Base-by-base conservation (phyloP, 2,329 filamentous ascomycete genomes). In the Cercospora janseana region DNA sequence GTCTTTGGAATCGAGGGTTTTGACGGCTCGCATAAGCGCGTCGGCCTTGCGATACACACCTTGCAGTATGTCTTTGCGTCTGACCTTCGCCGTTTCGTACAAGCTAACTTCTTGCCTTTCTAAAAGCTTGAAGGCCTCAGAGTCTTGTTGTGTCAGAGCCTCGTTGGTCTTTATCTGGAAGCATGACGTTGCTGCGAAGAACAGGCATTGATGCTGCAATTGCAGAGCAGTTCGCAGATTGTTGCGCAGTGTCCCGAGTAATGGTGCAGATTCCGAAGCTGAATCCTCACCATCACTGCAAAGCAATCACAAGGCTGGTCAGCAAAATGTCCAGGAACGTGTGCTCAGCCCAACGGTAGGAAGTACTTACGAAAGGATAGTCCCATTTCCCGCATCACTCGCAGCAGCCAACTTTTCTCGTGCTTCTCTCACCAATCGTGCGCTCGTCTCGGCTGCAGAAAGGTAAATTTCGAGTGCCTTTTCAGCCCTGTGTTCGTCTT, bases 111-210 rank as follows among this genome's bases (percentile, higher is more conserved):
- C 92, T 5, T 82, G 72, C 58, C 79, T 80, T 60, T 94, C 87
- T 2, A 92, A 71, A 0, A 70, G 69, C 44, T 76, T 71, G 61
- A 84, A 90, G 12, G 85, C 79, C 1, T 83, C 81, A 0, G 87
- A 88, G 4, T 82, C 81, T 1, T 84, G 81, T 16, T 73, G 65
- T 0, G 84, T 89, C 60, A 85, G 71, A 1, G 79, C 75, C 35
- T 79, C 68, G 49, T 91, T 81, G 0, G 81, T 80, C 63, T 91
- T 93, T 54, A 94, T 86, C 63, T 95, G 88, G 63, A 83, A 96
- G 59, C 85, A 84, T 0, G 84, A 86, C 59, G 90, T 95, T 10
- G 85, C 89, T 20, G 85, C 85, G 64, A 94, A 95, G 70, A 96
- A 96, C 1, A 82, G 77, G 23, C 86, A 88, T 57, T 85, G 83